These are phyloP conservation scores for Arthroderma sp. DNA, from an alignment of 2,329 filamentous ascomycete genomes.

Conservation along the genomic window DNA sequence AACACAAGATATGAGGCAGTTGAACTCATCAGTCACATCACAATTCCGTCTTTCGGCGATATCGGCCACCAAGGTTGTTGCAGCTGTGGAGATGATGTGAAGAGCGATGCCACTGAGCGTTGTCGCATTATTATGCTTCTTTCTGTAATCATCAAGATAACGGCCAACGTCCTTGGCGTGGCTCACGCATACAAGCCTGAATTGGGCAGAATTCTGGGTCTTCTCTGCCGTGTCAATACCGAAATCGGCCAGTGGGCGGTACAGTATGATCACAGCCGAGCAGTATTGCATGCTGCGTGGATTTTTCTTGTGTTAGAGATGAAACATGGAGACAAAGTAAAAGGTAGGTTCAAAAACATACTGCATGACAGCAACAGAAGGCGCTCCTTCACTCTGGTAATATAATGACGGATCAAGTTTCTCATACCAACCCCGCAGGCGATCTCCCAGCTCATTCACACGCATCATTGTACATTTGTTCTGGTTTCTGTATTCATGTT, in stretches of 20 bases:
- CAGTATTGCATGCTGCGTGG: conserved; percentile 6
- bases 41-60: conserved; percentile 7
- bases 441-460: conserved; percentile 6
- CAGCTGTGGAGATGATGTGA: conserved; percentile 9
- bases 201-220: not conserved
- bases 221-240: conserved; percentile 1
- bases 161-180: conserved; percentile 7
- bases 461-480: conserved; percentile 2
- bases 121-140: conserved; percentile 6
- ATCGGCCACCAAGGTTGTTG: conserved; percentile 9
- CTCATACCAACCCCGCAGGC: conserved; percentile 7
- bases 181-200: conserved; percentile 8
- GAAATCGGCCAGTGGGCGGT: conserved; percentile 6
- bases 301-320: not conserved
- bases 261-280: conserved; percentile 5
- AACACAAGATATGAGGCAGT: conserved; percentile 9
- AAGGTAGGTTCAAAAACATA: not conserved
- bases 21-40: conserved; percentile 6
- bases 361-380: conserved; percentile 6
- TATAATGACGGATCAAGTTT: conserved; percentile 7
- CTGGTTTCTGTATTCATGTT: conserved; percentile 1
- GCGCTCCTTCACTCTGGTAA: conserved; percentile 2
- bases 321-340: not conserved
- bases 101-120: conserved; percentile 8
- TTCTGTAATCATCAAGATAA: conserved; percentile 8